phyloP scores from a whole-genome alignment of 176 grass and related monocot genomes.

The Musa beccarii region DNA sequence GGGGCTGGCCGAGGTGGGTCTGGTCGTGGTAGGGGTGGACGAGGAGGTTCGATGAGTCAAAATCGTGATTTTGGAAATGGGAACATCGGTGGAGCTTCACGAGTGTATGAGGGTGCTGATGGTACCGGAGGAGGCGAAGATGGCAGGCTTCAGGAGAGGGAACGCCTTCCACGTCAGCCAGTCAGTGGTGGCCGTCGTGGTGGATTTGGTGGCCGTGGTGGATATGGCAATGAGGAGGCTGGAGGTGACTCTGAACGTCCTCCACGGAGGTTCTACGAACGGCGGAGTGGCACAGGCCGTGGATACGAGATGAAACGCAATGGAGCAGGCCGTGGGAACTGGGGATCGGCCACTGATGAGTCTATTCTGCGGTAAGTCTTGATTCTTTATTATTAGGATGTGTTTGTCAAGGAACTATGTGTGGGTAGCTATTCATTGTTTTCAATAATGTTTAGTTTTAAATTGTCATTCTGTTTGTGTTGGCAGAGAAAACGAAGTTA shows the following conservation, averaged over 20 bases:
- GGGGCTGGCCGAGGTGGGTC: slow-evolving; percentile 45
- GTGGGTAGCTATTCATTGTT: no score
- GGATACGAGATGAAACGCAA: slow-evolving; percentile 65
- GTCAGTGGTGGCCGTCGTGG: slow-evolving; percentile 37
- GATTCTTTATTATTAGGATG: no score
- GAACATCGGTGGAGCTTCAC: slow-evolving; percentile 35
- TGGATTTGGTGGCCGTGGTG: slow-evolving; percentile 31
- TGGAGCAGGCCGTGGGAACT: slow-evolving; percentile 71
- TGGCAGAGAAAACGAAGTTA: neutral
- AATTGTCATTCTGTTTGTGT: neutral
- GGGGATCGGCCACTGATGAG: slow-evolving; percentile 55
- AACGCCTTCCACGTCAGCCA: slow-evolving; percentile 38
- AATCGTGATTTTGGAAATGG: slow-evolving; percentile 44
- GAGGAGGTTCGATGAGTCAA: slow-evolving; percentile 39
- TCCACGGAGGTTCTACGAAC: slow-evolving; percentile 53
- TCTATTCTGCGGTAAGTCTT: slow-evolving; percentile 34
- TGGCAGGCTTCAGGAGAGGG: slow-evolving; percentile 25
- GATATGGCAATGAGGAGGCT: slow-evolving; percentile 42
- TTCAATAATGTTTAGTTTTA: slow-evolving; percentile 19
- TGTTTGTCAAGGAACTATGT: no score
- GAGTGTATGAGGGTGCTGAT: slow-evolving; percentile 30
- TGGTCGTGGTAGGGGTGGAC: slow-evolving; percentile 47
- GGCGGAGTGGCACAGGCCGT: slow-evolving; percentile 70
- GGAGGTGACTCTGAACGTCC: slow-evolving; percentile 43
- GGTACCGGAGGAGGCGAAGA: slow-evolving; percentile 40